Conservation (phyloP, 2,329 filamentous ascomycete genomes). For the Exophiala calicioides region DNA sequence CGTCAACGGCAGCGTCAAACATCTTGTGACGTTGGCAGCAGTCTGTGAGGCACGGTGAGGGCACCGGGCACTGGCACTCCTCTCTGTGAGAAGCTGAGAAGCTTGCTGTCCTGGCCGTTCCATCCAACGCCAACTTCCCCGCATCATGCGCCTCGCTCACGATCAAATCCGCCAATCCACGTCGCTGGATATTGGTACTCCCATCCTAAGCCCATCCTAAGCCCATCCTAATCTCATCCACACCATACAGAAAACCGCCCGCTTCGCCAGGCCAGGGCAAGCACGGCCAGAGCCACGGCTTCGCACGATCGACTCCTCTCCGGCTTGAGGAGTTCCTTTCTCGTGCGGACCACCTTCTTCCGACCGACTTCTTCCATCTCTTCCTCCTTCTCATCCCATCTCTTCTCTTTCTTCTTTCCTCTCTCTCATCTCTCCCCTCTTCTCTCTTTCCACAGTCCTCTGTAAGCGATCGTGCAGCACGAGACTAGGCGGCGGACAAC, state of each 20-base stretch:
- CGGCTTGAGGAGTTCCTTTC: background rate
- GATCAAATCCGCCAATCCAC: slow-evolving; percentile 9
- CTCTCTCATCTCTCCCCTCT: slow-evolving; percentile 2
- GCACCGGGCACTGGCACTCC: too few species aligned
- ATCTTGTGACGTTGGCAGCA: too few species aligned
- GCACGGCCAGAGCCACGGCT: slow-evolving; percentile 13
- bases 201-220: background rate
- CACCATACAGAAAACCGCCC: slow-evolving; percentile 1
- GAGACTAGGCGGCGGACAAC: too few species aligned
- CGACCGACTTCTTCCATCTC: slow-evolving; percentile 19
- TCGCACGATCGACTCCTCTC: slow-evolving; percentile 1
- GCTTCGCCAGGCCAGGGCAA: too few species aligned
- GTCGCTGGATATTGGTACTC: slow-evolving; percentile 5
- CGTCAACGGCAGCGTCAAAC: too few species aligned
- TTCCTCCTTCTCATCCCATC: slow-evolving; percentile 6
- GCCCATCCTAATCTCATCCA: background rate
- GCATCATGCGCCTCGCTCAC: too few species aligned
- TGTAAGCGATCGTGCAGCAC: background rate
- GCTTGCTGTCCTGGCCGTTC: too few species aligned
- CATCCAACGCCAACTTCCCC: background rate
- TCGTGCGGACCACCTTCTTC: slow-evolving; percentile 16
- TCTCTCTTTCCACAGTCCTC: background rate
- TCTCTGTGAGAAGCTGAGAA: too few species aligned
- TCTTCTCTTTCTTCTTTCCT: background rate
- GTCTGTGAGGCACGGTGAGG: too few species aligned